Evolutionary conservation across 2,329 filamentous ascomycete species (phyloP).

Genomic region (Fusarium oxysporum): DNA sequence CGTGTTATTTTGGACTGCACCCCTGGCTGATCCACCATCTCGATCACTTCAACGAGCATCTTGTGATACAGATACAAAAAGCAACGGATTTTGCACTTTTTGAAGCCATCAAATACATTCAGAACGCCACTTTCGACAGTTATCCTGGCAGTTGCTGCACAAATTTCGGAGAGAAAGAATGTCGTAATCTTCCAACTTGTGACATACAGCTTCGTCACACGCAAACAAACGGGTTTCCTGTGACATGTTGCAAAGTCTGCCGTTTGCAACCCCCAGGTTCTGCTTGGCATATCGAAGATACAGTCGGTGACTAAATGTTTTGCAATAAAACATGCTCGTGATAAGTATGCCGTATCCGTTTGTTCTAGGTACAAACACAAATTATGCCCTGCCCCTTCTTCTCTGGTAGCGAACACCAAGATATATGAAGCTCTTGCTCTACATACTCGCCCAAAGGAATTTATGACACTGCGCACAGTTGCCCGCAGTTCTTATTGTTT

Average conservation of each 20-base stretch:
- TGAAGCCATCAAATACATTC: not conserved
- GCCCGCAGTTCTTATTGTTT: not conserved
- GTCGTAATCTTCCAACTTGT: not conserved
- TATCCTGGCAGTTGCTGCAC: not conserved
- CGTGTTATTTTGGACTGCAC: not conserved
- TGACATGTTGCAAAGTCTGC: not conserved
- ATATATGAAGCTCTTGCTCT: not conserved
- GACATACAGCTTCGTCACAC: not conserved
- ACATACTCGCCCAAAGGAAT: not conserved
- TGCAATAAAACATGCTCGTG: not conserved
- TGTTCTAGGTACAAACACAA: not conserved
- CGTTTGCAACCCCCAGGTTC: not conserved
- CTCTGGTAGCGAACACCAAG: not conserved
- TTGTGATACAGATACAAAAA: not conserved
- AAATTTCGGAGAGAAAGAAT: not conserved
- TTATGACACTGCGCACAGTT: not conserved
- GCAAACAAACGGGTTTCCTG: not conserved
- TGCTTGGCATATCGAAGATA: not conserved
- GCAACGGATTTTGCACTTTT: not conserved
- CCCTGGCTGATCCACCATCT: conserved; percentile 5
- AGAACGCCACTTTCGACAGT: not conserved
- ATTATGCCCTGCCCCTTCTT: not conserved
- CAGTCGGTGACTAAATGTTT: not conserved
- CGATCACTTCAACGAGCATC: conserved; percentile 6
- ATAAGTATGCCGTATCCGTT: not conserved